Conservation (phyloP, 495 filamentous ascomycete genomes). For the Penicillium lividum region DNA sequence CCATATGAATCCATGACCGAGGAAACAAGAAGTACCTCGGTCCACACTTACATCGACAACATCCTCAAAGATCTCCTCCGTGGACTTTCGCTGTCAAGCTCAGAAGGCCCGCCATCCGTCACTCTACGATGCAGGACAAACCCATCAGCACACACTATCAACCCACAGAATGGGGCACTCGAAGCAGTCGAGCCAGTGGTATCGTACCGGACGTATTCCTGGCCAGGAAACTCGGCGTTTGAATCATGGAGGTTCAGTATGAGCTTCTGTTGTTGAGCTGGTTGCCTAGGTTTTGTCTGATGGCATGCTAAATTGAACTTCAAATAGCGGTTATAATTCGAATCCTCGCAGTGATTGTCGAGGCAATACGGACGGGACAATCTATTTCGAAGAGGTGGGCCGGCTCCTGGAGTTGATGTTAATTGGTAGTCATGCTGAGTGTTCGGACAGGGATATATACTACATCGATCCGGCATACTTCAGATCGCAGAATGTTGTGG, state of each 20-base stretch:
- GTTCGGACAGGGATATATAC: slow-evolving; percentile 74
- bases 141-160: slow-evolving; percentile 27
- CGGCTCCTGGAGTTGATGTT: not conserved
- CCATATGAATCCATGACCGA: not conserved
- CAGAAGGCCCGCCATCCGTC: slow-evolving; percentile 34
- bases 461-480: slow-evolving; percentile 85
- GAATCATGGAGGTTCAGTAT: slow-evolving; percentile 71
- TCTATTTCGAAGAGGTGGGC: slow-evolving; percentile 77
- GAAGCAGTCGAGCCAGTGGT: slow-evolving; percentile 22
- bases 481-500: slow-evolving; percentile 69
- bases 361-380: slow-evolving; percentile 60
- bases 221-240: slow-evolving; percentile 57
- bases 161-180: slow-evolving; percentile 30
- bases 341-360: slow-evolving; percentile 69
- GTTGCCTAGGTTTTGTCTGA: not conserved
- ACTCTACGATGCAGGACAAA: slow-evolving; percentile 32
- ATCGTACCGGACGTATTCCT: slow-evolving; percentile 40
- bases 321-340: slow-evolving; percentile 60
- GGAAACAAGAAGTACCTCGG: slow-evolving; percentile 8
- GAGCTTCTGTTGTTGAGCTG: not conserved
- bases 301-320: not conserved
- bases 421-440: not conserved
- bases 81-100: slow-evolving; percentile 24
- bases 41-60: slow-evolving; percentile 37
- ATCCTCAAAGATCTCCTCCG: slow-evolving; percentile 29